phyloP scores from a whole-genome alignment of 257 asterid genomes.

The Lycium ferocissimum region DNA sequence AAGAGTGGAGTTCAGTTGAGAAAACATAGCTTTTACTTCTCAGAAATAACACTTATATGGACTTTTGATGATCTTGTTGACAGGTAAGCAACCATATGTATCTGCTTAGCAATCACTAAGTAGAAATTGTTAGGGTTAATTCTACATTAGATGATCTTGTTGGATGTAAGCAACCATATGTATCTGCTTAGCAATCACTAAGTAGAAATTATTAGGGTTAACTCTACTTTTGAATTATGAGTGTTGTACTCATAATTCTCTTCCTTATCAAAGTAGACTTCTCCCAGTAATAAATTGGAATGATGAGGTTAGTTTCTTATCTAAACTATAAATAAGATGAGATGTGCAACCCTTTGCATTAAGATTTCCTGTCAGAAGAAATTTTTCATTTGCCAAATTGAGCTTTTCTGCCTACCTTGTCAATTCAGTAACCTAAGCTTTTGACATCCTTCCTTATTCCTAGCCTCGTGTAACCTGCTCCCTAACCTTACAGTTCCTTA shows the following conservation, averaged over 20 bases:
- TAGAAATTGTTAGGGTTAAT: background rate
- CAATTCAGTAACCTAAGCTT: conserved; percentile 13
- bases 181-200: conserved; percentile 18
- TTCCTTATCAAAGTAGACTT: background rate
- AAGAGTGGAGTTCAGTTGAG: conserved; percentile 47
- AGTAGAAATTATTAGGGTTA: background rate
- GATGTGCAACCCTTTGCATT: conserved; percentile 3
- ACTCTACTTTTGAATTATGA: background rate
- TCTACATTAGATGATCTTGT: conserved; percentile 65
- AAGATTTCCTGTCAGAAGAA: background rate
- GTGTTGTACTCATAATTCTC: conserved; percentile 3
- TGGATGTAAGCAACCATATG: conserved; percentile 59
- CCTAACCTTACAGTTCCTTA: background rate
- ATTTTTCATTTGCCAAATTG: background rate
- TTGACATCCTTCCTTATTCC: conserved; percentile 14
- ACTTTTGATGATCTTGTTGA: conserved; percentile 76
- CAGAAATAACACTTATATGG: conserved; percentile 51
- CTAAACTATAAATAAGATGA: background rate
- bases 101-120: conserved; percentile 19
- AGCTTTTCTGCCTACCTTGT: background rate
- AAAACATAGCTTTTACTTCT: conserved; percentile 50
- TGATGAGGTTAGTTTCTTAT: background rate
- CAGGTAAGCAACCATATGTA: conserved; percentile 52
- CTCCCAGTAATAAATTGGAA: background rate
- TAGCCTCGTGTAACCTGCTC: conserved; percentile 11